Evolutionary conservation across 805 yeast genomes (phyloP).

Genomic region (Lipomyces sp.): DNA sequence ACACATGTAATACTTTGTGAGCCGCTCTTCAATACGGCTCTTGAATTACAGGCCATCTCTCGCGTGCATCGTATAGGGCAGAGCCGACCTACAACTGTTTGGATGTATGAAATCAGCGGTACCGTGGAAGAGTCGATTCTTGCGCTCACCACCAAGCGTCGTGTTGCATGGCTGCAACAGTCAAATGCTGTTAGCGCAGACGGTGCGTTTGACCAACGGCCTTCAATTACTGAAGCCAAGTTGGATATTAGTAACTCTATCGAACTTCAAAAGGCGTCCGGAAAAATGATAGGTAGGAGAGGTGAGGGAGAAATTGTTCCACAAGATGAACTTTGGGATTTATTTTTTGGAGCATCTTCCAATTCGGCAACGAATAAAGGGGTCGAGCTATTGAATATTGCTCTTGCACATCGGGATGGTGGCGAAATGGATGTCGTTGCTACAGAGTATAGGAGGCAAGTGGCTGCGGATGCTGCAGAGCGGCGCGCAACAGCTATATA

Average conservation of each 20-base stretch:
- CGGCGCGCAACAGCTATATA: constrained; percentile 14
- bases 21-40: constrained; percentile 84
- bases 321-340: constrained; percentile 64
- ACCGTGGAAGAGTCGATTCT: constrained; percentile 90
- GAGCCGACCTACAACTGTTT: constrained; percentile 75
- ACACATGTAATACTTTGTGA: constrained; percentile 91
- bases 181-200: constrained; percentile 10
- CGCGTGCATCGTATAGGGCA: constrained; percentile 95
- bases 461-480: constrained; percentile 30
- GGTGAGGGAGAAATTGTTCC: constrained; percentile 65
- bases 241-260: constrained; percentile 57
- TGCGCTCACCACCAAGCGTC: constrained; percentile 64
- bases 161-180: constrained; percentile 49
- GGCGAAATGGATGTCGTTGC: constrained; percentile 9
- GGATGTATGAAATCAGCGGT: constrained; percentile 85
- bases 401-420: constrained; percentile 14
- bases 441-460: constrained; percentile 19
- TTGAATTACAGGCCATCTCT: constrained; percentile 90
- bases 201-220: constrained; percentile 25
- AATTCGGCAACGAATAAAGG: constrained; percentile 14
- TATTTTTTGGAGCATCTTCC: constrained; percentile 52
- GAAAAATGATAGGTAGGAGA: constrained; percentile 54
- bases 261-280: constrained; percentile 59
- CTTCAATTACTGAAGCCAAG: constrained; percentile 43
- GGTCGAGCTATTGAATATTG: constrained; percentile 18